Evolutionary conservation across 1,139 yeast species (phyloP).

Genomic region (Pichia cactophila): DNA sequence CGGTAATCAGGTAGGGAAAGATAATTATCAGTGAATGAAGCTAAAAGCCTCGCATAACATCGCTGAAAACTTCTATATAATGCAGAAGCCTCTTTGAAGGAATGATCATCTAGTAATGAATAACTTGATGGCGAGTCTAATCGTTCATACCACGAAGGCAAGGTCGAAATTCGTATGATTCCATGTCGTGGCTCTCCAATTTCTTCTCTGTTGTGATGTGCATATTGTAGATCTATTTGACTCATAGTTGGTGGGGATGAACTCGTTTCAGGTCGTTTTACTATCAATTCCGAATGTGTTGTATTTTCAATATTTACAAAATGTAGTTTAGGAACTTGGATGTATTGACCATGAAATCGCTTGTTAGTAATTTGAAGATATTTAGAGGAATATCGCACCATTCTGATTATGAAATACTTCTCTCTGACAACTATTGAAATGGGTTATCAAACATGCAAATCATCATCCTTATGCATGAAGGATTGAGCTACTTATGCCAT

Average conservation of each 20-base stretch:
- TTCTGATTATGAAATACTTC: too few species aligned
- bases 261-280: not conserved
- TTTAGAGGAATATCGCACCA: not conserved
- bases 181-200: not conserved
- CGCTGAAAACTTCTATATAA: slow-evolving; percentile 9
- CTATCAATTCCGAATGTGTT: not conserved
- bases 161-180: not conserved
- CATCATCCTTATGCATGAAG: too few species aligned
- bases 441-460: too few species aligned
- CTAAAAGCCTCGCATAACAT: slow-evolving; percentile 8
- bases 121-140: slow-evolving; percentile 8
- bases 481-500: too few species aligned
- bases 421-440: too few species aligned
- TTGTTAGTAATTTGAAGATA: not conserved
- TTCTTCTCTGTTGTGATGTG: not conserved
- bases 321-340: slow-evolving; percentile 6
- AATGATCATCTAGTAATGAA: slow-evolving; percentile 2
- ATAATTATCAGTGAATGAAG: slow-evolving; percentile 4
- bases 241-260: slow-evolving; percentile 1
- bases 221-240: slow-evolving; percentile 2
- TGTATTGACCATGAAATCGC: not conserved
- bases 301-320: slow-evolving; percentile 4
- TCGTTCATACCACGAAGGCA: slow-evolving; percentile 13
- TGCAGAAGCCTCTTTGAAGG: not conserved
- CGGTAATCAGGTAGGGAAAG: slow-evolving; percentile 1